These are phyloP conservation scores for Malus hybrid DNA, from an alignment of 331 rosid genomes.

Conservation along the genomic window DNA sequence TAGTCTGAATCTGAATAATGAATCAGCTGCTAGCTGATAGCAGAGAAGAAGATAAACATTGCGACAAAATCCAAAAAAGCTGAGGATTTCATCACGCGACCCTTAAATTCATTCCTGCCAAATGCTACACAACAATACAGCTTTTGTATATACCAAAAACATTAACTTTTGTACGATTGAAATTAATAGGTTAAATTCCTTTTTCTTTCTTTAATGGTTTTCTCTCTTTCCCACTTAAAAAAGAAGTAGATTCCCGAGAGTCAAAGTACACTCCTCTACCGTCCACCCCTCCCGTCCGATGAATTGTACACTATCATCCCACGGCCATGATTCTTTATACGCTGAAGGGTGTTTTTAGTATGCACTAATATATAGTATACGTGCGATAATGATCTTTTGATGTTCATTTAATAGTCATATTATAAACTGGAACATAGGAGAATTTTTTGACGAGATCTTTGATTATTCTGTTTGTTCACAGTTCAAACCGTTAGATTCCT, in stretches of 20 bases:
- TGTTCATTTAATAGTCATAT: too few relatives aligned
- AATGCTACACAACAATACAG: too few relatives aligned
- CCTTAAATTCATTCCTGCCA: too few relatives aligned
- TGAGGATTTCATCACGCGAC: not conserved
- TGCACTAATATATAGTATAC: too few relatives aligned
- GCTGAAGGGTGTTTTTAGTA: too few relatives aligned
- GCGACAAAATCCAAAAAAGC: not conserved
- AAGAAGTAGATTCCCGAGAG: not conserved
- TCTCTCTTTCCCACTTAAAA: not conserved
- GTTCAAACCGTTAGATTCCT: too few relatives aligned
- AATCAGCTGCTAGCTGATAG: too few relatives aligned
- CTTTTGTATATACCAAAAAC: too few relatives aligned
- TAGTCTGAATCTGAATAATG: not conserved
- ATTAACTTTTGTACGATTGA: not conserved
- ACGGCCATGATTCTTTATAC: not conserved
- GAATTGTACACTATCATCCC: not conserved
- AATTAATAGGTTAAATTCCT: not conserved
- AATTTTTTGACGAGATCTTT: too few relatives aligned
- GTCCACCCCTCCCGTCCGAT: conserved; percentile 1
- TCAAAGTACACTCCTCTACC: not conserved
- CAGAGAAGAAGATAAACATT: not conserved
- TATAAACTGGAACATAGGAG: too few relatives aligned
- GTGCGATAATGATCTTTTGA: too few relatives aligned
- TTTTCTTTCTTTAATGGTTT: not conserved
- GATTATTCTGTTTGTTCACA: too few relatives aligned